Conservation (phyloP, 2,329 filamentous ascomycete species). For the Biscogniauxia mediterranea region DNA sequence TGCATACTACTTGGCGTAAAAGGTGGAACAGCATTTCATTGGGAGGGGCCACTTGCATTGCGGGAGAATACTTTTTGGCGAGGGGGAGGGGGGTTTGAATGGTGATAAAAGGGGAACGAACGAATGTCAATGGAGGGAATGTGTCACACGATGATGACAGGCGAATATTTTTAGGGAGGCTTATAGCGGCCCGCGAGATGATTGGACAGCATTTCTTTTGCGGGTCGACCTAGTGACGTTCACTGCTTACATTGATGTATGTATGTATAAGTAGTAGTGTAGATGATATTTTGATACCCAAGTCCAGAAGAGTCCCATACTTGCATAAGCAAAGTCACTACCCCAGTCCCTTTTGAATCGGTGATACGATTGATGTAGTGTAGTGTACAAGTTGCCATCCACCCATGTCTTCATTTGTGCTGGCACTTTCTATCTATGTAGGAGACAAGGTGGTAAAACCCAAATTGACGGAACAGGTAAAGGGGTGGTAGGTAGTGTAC, state of each 20-base stretch:
- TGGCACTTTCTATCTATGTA: background rate
- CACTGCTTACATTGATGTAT: background rate
- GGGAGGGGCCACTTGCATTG: background rate
- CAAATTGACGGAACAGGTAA: background rate
- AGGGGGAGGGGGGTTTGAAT: background rate
- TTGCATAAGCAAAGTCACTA: background rate
- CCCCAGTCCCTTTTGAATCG: background rate
- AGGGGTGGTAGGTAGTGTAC: too few relatives aligned
- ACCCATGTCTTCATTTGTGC: background rate
- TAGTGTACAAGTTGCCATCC: too few relatives aligned
- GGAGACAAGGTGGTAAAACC: background rate
- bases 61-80: background rate
- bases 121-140: background rate
- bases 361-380: background rate
- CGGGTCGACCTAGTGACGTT: background rate
- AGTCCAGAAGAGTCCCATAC: background rate
- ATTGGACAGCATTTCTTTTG: background rate
- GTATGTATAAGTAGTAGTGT: background rate
- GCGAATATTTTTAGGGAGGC: background rate
- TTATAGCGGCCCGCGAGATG: background rate
- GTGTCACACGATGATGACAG: background rate
- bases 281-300: conserved; percentile 16
- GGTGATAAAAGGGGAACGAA: background rate
- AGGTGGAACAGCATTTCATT: background rate
- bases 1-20: background rate